These are phyloP conservation scores for Lactarius tabidus DNA, from an alignment of 768 basidiomycete genomes.

Conservation along the genomic window DNA sequence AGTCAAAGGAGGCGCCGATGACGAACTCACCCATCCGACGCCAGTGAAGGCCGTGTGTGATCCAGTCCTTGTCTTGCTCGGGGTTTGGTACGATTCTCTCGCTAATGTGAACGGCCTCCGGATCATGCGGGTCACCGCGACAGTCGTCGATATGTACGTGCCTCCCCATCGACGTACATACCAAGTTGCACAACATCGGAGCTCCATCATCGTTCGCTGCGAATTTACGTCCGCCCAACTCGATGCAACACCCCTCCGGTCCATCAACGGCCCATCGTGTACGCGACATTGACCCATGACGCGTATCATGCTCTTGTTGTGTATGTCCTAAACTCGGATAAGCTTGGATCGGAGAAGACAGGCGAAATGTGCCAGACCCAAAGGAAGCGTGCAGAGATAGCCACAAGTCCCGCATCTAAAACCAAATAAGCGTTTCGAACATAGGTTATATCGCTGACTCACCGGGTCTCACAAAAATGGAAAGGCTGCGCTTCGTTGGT, in stretches of 20 bases:
- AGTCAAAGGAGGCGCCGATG: too few species aligned
- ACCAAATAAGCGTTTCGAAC: too few species aligned
- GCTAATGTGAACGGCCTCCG: too few species aligned
- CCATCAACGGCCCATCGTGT: slow-evolving; percentile 56
- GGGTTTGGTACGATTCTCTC: too few species aligned
- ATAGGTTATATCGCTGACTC: too few species aligned
- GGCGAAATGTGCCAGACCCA: slow-evolving; percentile 35
- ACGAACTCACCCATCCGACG: slow-evolving; percentile 44
- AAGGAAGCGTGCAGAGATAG: slow-evolving; percentile 55
- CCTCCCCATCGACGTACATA: slow-evolving; percentile 54
- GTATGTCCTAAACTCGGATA: slow-evolving; percentile 43
- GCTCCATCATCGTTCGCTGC: slow-evolving; percentile 52
- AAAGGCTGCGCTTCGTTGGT: slow-evolving; percentile 34
- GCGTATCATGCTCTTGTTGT: slow-evolving; percentile 59
- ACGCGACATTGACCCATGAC: slow-evolving; percentile 59
- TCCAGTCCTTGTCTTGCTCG: too few species aligned
- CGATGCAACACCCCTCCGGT: slow-evolving; percentile 45
- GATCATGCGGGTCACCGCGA: slow-evolving; percentile 27
- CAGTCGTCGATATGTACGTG: slow-evolving; percentile 58
- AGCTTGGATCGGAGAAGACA: too few species aligned
- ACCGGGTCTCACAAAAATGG: slow-evolving; percentile 38
- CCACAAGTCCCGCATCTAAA: slow-evolving; percentile 35
- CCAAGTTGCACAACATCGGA: slow-evolving; percentile 60
- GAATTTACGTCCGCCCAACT: slow-evolving; percentile 54
- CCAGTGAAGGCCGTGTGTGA: slow-evolving; percentile 35